Evolutionary conservation across 345 rosid species (phyloP).

Genomic region (Dipteronia dyeriana): DNA sequence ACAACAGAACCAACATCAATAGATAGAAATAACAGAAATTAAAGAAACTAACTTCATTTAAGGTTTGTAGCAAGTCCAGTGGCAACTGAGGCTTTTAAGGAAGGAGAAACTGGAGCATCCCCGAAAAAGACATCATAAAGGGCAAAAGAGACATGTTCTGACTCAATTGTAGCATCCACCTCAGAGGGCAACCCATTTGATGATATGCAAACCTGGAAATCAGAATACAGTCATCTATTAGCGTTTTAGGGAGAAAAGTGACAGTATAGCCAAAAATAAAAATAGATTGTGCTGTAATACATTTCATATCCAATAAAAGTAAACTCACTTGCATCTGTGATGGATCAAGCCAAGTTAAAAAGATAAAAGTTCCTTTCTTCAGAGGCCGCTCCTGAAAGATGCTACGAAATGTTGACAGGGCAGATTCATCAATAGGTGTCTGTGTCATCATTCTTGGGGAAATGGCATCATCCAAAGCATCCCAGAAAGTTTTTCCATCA

Average conservation of each 20-base stretch:
- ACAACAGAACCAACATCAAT: too few species aligned
- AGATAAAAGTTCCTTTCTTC: slow-evolving; percentile 65
- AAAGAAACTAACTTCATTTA: slow-evolving; percentile 28
- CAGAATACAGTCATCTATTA: background rate
- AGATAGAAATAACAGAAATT: background rate
- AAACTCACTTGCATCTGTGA: slow-evolving; percentile 75
- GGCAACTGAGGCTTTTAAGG: slow-evolving; percentile 67
- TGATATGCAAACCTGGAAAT: slow-evolving; percentile 63
- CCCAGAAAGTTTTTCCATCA: slow-evolving; percentile 96
- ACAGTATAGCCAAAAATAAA: background rate
- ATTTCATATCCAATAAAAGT: background rate
- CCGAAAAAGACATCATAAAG: slow-evolving; percentile 83
- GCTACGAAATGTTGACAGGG: slow-evolving; percentile 60
- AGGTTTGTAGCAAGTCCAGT: slow-evolving; percentile 48
- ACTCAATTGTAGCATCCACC: slow-evolving; percentile 62
- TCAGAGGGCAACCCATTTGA: slow-evolving; percentile 51
- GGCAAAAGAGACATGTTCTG: slow-evolving; percentile 56
- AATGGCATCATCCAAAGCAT: slow-evolving; percentile 76
- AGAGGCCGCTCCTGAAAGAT: slow-evolving; percentile 73
- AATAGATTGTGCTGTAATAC: background rate
- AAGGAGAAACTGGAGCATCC: slow-evolving; percentile 75
- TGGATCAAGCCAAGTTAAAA: slow-evolving; percentile 72
- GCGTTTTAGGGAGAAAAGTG: background rate
- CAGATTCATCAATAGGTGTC: slow-evolving; percentile 52
- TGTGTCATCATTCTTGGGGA: slow-evolving; percentile 69